Evolutionary conservation across 768 basidiomycete genomes (phyloP).

Genomic region (Sporobolomyces pararoseus): DNA sequence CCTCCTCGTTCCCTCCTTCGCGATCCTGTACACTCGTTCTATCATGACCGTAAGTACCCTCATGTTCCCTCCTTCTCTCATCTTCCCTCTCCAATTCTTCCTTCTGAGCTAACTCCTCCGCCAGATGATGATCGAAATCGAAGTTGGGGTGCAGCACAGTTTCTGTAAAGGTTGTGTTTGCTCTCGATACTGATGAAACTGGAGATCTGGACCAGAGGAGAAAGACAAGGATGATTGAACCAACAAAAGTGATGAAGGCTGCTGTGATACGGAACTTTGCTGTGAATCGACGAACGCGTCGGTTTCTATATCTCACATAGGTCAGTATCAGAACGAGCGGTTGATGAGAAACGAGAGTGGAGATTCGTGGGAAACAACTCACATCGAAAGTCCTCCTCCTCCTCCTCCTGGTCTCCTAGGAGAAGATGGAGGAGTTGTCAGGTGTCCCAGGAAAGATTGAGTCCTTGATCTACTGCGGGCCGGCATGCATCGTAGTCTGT

Average conservation of each 20-base stretch:
- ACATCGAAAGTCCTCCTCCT: neutral
- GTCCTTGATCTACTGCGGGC: constrained; percentile 7
- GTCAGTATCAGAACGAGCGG: no score
- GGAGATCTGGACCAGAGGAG: neutral
- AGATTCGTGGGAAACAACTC: no score
- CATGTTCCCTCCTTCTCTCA: neutral
- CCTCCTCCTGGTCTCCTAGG: constrained; percentile 4
- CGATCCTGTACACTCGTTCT: neutral
- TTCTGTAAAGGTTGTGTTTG: neutral
- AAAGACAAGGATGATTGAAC: constrained; percentile 2
- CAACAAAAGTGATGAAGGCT: no score
- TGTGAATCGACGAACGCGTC: no score
- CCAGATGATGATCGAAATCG: constrained; percentile 27
- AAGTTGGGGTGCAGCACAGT: constrained; percentile 17
- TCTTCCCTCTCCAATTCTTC: neutral
- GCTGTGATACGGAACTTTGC: no score
- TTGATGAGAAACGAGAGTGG: no score
- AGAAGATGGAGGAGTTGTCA: neutral
- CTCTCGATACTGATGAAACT: neutral
- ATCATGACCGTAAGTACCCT: neutral
- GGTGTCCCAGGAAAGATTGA: neutral
- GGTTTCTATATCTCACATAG: no score
- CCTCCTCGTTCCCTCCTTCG: neutral
- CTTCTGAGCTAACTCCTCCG: neutral
- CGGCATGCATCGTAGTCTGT: no score